A percentile compares a stretch with the other conserved stretches of the same genome.
Evolutionary conservation across 345 rosid species (phyloP).

Genomic region (Heritiera fomes): DNA sequence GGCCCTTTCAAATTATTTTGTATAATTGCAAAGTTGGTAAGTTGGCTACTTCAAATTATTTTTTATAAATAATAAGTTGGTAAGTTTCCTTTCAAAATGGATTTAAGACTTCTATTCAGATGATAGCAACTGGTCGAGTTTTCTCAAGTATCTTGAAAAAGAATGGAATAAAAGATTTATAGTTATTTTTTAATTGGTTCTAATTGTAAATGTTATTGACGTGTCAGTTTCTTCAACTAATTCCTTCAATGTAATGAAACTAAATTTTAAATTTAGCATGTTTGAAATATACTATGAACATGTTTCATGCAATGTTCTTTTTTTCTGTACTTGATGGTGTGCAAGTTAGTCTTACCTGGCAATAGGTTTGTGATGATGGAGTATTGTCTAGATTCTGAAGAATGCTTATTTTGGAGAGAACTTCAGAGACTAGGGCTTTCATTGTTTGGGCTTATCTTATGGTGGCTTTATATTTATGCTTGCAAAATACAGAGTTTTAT

Average conservation of each 20-base stretch:
- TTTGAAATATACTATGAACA: neutral
- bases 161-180: too few species aligned
- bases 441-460: neutral
- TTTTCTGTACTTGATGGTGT: neutral
- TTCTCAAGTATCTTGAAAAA: neutral
- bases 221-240: neutral
- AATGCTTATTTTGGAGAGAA: neutral
- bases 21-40: neutral
- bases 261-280: neutral
- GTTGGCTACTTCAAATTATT: neutral
- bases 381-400: neutral
- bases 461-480: neutral
- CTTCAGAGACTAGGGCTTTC: neutral
- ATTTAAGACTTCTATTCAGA: neutral
- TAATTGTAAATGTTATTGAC: neutral
- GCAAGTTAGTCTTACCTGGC: neutral
- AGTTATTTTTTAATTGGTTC: too few species aligned
- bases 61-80: neutral
- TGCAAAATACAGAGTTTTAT: neutral
- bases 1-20: constrained; percentile 8
- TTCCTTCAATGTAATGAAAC: neutral
- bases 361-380: neutral
- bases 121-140: neutral
- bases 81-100: neutral
- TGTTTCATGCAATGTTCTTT: neutral